Percentiles rank a stretch among this genome's conserved stretches.
These are phyloP conservation scores for Biscogniauxia marginata DNA, from an alignment of 2,329 filamentous ascomycete species.

Conservation along the genomic window DNA sequence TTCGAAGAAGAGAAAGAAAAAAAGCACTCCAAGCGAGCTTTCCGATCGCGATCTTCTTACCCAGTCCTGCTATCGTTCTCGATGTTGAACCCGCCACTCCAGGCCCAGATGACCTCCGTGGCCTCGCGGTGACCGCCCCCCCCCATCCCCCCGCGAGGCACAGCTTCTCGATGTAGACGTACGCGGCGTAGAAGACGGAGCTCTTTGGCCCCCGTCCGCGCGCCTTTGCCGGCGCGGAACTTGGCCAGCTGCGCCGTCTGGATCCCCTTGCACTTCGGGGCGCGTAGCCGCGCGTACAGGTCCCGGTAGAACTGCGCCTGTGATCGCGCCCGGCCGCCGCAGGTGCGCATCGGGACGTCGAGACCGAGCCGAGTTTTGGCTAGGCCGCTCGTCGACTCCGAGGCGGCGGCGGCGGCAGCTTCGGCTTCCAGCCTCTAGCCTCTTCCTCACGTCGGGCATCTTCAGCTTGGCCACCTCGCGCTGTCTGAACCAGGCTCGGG, in stretches of 20 bases:
- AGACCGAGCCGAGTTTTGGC: too few relatives aligned
- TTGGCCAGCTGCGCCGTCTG: conserved; percentile 42
- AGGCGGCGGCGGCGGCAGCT: conserved; percentile 5
- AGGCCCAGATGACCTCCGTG: conserved; percentile 43
- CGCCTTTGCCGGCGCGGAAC: conserved; percentile 51
- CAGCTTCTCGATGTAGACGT: conserved; percentile 61
- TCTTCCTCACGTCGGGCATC: conserved; percentile 26
- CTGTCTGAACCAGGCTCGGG: conserved; percentile 25
- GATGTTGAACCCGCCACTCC: too few relatives aligned
- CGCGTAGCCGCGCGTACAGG: conserved; percentile 36
- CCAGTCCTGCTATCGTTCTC: too few relatives aligned
- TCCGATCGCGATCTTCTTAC: too few relatives aligned
- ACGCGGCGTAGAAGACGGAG: conserved; percentile 51
- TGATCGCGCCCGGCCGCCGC: conserved; percentile 43
- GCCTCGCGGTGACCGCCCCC: conserved; percentile 49
- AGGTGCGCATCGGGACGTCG: conserved; percentile 44
- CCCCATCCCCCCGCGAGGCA: conserved; percentile 49
- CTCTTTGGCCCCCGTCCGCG: conserved; percentile 44
- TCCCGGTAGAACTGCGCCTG: conserved; percentile 49
- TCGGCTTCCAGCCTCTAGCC: conserved; percentile 19
- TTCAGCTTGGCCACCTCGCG: conserved; percentile 23
- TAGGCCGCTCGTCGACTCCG: not conserved
- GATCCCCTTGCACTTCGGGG: conserved; percentile 32
- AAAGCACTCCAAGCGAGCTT: too few relatives aligned
- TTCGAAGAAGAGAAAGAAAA: too few relatives aligned